Evolutionary conservation across 2,329 filamentous ascomycete species (phyloP).

Genomic region (Proliferodiscus dingleyae): DNA sequence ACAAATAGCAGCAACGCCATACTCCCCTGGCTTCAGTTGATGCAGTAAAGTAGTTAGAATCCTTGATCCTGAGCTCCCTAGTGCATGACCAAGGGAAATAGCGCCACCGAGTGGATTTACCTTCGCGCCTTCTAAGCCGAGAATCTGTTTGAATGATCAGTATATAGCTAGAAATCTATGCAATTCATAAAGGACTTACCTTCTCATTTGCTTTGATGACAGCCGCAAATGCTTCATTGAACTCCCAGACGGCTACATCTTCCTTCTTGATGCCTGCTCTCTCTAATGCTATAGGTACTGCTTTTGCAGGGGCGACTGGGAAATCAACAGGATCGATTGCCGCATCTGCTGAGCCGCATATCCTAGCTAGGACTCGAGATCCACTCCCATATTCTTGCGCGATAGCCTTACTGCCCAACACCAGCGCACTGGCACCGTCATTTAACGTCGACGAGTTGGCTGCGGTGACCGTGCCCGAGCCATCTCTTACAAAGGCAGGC

Average conservation of each 20-base stretch:
- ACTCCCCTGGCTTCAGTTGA: constrained; percentile 84
- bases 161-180: not conserved
- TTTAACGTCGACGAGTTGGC: constrained; percentile 93
- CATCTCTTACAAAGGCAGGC: constrained; percentile 83
- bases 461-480: constrained; percentile 85
- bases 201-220: constrained; percentile 94
- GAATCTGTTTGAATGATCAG: constrained; percentile 21
- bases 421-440: constrained; percentile 86
- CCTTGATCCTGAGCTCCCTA: constrained; percentile 88
- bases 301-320: constrained; percentile 85
- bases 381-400: constrained; percentile 73
- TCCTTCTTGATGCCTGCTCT: constrained; percentile 87
- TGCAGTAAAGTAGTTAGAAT: constrained; percentile 88
- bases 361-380: constrained; percentile 80
- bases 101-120: constrained; percentile 89
- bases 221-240: constrained; percentile 96
- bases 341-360: constrained; percentile 82
- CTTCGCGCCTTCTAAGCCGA: constrained; percentile 71
- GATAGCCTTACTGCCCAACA: constrained; percentile 75
- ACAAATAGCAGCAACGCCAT: constrained; percentile 92
- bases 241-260: constrained; percentile 93
- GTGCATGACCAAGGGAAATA: constrained; percentile 84
- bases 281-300: constrained; percentile 83
- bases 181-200: constrained; percentile 41
- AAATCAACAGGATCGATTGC: constrained; percentile 91